A percentile compares a stretch with the other conserved stretches of the same genome.
phyloP scores from a whole-genome alignment of 179 eudicot genomes.

The Spergularia azorica region DNA sequence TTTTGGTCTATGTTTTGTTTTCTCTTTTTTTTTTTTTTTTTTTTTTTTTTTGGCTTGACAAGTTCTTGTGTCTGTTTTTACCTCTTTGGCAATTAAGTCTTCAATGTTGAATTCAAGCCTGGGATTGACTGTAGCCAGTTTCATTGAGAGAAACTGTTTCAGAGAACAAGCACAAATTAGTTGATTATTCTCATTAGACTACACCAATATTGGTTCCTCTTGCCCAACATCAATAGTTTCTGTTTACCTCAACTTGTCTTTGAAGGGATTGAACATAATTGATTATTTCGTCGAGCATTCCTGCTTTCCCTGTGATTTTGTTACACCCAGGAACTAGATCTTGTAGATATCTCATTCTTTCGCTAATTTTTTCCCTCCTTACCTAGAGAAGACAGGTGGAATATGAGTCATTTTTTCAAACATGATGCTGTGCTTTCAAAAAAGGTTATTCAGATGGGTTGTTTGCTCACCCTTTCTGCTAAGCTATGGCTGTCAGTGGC shows the following conservation, averaged over 20 bases:
- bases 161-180: slow-evolving; percentile 15
- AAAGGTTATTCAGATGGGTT: background rate
- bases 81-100: slow-evolving; percentile 69
- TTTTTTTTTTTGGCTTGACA: slow-evolving; percentile 1
- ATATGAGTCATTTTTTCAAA: background rate
- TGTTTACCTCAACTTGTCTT: slow-evolving; percentile 89
- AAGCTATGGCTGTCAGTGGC: slow-evolving; percentile 99
- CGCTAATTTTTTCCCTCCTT: slow-evolving; percentile 89
- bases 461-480: slow-evolving; percentile 80
- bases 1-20: background rate
- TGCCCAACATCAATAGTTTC: slow-evolving; percentile 1
- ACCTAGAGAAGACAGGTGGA: slow-evolving; percentile 46
- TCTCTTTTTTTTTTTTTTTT: background rate
- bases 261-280: slow-evolving; percentile 96
- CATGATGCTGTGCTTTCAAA: background rate
- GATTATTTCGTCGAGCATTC: slow-evolving; percentile 96
- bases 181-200: background rate
- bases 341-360: slow-evolving; percentile 90
- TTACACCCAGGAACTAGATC: slow-evolving; percentile 96
- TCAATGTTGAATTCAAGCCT: slow-evolving; percentile 72
- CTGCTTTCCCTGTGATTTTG: slow-evolving; percentile 93
- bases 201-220: background rate
- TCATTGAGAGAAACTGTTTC: slow-evolving; percentile 90
- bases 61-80: slow-evolving; percentile 26
- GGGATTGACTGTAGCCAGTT: slow-evolving; percentile 77